Evolutionary conservation across 2,329 filamentous ascomycete species (phyloP).

Genomic region (Pyrenophora seminiperda): DNA sequence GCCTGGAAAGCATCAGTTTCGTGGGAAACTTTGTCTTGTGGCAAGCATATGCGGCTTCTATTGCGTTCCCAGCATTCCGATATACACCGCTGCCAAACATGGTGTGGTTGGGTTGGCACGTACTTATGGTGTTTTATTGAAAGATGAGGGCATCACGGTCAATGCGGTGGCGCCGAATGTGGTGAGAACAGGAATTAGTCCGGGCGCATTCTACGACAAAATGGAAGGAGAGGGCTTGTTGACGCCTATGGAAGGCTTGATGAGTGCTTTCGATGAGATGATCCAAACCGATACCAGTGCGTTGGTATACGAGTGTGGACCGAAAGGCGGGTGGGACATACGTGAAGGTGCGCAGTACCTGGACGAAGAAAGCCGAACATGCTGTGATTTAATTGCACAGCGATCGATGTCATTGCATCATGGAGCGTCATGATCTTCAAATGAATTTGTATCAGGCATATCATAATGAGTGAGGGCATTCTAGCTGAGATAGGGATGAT

Average conservation of each 20-base stretch:
- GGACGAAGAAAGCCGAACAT: slow-evolving; percentile 35
- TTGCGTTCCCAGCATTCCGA: slow-evolving; percentile 49
- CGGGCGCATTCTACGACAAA: slow-evolving; percentile 46
- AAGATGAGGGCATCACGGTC: slow-evolving; percentile 48
- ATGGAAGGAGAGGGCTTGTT: slow-evolving; percentile 44
- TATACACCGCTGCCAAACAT: slow-evolving; percentile 53
- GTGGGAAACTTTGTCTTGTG: slow-evolving; percentile 47
- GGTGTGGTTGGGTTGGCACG: slow-evolving; percentile 48
- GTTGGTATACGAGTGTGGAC: slow-evolving; percentile 51
- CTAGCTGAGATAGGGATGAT: too few species aligned
- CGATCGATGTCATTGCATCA: slow-evolving; percentile 15
- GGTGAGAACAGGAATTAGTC: slow-evolving; percentile 49
- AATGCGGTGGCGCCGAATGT: slow-evolving; percentile 53
- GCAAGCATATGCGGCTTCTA: slow-evolving; percentile 54
- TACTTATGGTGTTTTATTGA: slow-evolving; percentile 50
- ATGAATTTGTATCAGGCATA: too few species aligned
- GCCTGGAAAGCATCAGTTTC: slow-evolving; percentile 26
- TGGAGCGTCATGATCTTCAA: background rate
- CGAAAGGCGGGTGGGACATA: slow-evolving; percentile 40
- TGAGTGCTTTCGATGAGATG: slow-evolving; percentile 50
- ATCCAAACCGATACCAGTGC: slow-evolving; percentile 45
- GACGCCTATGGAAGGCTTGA: slow-evolving; percentile 48
- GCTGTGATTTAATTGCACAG: slow-evolving; percentile 16
- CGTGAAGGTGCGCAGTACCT: slow-evolving; percentile 39
- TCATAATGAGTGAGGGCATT: too few species aligned